Evolutionary conservation across 1,284 basidiomycete genomes (phyloP).

Genomic region (Caloboletus inedulis): DNA sequence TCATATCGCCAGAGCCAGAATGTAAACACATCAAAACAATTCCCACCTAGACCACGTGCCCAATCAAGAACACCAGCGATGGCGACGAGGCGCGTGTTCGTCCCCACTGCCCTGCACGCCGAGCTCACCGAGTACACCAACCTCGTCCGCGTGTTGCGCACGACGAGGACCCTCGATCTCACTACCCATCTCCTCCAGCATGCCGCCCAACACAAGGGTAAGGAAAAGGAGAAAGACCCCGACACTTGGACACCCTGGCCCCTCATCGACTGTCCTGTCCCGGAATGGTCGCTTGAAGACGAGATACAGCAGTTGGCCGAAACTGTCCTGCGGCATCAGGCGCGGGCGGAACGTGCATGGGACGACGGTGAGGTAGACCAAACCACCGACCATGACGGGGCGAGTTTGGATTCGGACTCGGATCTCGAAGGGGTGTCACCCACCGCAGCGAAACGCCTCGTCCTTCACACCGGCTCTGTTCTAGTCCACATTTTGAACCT

Average conservation of each 20-base stretch:
- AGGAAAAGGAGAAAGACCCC: neutral
- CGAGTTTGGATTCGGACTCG: neutral
- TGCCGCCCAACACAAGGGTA: conserved; percentile 6
- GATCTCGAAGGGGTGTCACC: conserved; percentile 17
- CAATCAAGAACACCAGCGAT: neutral
- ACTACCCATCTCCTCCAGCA: conserved; percentile 27
- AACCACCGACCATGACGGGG: neutral
- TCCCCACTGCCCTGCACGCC: conserved; percentile 22
- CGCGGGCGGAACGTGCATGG: neutral
- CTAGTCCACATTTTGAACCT: conserved; percentile 25
- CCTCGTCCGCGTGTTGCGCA: conserved; percentile 27
- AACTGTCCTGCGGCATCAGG: conserved; percentile 1
- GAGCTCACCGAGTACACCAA: conserved; percentile 28
- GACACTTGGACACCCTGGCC: conserved; percentile 32
- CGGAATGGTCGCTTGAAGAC: conserved; percentile 30
- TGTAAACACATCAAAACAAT: conserved; percentile 21
- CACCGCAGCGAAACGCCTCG: conserved; percentile 11
- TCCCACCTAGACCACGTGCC: neutral
- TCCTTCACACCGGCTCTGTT: conserved; percentile 14
- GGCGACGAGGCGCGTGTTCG: conserved; percentile 12
- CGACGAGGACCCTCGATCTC: conserved; percentile 26
- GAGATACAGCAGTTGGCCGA: conserved; percentile 24
- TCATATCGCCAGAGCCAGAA: conserved; percentile 9
- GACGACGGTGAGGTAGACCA: neutral
- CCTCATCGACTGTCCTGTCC: conserved; percentile 30